phyloP scores from a whole-genome alignment of 257 asterid species.

The Solanum ossicruentum region DNA sequence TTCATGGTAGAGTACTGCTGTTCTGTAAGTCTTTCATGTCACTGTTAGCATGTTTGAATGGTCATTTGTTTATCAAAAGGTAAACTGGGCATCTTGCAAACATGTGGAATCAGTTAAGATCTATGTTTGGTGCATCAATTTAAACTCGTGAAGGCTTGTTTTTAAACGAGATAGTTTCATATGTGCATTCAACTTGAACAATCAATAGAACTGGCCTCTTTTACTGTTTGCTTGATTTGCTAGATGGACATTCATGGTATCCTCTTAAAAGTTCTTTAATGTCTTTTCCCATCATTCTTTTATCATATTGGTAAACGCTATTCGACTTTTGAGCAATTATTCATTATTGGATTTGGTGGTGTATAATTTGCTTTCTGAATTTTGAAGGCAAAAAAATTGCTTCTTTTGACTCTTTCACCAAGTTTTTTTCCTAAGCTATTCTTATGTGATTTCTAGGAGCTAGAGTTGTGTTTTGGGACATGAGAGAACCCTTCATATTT shows the following conservation, averaged over 20 bases:
- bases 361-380: neutral
- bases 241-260: neutral
- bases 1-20: neutral
- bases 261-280: neutral
- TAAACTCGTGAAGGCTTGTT: neutral
- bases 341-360: neutral
- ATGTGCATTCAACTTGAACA: neutral
- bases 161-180: neutral
- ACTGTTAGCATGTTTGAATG: neutral
- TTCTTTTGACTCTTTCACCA: neutral
- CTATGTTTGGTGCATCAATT: neutral
- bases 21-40: neutral
- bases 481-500: slow-evolving; percentile 68
- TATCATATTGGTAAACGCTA: neutral
- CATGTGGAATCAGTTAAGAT: neutral
- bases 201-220: neutral
- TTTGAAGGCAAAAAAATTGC: neutral
- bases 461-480: slow-evolving; percentile 87
- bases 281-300: neutral
- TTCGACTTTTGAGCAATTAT: neutral
- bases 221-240: neutral
- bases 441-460: slow-evolving; percentile 42
- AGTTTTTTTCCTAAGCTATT: neutral
- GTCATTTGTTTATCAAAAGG: neutral
- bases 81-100: neutral